phyloP scores from a whole-genome alignment of 177 flowering plant species.

The Tripterygium wilfordii region DNA sequence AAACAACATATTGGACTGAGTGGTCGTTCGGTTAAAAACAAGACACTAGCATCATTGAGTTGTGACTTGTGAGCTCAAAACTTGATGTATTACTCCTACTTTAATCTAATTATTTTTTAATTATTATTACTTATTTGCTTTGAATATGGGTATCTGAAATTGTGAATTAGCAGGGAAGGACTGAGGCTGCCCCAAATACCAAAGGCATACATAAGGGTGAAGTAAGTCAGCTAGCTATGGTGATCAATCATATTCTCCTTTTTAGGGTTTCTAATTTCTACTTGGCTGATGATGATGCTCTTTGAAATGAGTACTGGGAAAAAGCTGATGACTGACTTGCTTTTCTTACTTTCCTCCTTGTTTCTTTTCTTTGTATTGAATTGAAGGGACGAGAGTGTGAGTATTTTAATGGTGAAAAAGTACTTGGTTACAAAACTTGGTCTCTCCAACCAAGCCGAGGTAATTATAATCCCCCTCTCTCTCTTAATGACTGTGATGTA shows the following conservation, averaged over 20 bases:
- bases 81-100: too few relatives aligned
- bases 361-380: neutral
- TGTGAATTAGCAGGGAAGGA: conserved; percentile 18
- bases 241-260: too few relatives aligned
- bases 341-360: conserved; percentile 9
- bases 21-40: too few relatives aligned
- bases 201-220: conserved; percentile 36
- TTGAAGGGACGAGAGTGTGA: conserved; percentile 26
- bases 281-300: conserved; percentile 19
- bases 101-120: too few relatives aligned
- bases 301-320: conserved; percentile 16
- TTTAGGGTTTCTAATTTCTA: neutral
- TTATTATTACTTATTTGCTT: too few relatives aligned
- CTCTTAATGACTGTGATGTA: neutral
- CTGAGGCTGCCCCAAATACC: conserved; percentile 26
- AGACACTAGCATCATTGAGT: too few relatives aligned
- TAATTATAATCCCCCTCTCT: conserved; percentile 8
- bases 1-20: too few relatives aligned
- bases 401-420: conserved; percentile 29
- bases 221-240: conserved; percentile 28
- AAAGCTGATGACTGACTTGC: conserved; percentile 14
- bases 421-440: conserved; percentile 38
- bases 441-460: conserved; percentile 33
- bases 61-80: too few relatives aligned
- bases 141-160: too few relatives aligned